Percentiles rank a stretch among this genome's conserved stretches.
Evolutionary conservation across 768 basidiomycete genomes (phyloP).

Genomic region (Boletus vinaceobasis): DNA sequence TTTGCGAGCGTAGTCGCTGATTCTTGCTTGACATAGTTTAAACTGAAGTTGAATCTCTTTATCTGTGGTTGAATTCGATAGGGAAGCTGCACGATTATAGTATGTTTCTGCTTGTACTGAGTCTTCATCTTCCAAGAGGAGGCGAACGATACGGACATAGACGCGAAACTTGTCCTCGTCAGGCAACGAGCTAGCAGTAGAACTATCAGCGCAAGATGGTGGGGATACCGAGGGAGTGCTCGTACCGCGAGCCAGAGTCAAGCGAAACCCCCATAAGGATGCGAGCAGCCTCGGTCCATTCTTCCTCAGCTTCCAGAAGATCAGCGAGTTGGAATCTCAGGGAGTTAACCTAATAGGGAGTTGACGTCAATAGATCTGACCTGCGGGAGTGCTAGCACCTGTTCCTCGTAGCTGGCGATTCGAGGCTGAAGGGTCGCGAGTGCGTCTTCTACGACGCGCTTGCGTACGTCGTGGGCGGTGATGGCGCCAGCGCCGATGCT

Average conservation of each 20-base stretch:
- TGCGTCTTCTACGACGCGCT: slow-evolving; percentile 73
- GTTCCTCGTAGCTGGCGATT: slow-evolving; percentile 92
- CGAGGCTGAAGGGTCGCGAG: slow-evolving; percentile 69
- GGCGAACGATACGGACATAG: slow-evolving; percentile 91
- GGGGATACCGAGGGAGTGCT: not conserved
- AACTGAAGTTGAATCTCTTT: slow-evolving; percentile 78
- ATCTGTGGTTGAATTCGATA: slow-evolving; percentile 77
- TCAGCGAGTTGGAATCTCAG: slow-evolving; percentile 89
- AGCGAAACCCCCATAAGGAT: slow-evolving; percentile 91
- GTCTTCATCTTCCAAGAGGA: slow-evolving; percentile 94
- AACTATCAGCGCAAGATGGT: slow-evolving; percentile 1
- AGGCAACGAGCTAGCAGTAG: slow-evolving; percentile 46
- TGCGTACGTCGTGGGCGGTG: slow-evolving; percentile 54
- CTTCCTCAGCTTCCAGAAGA: slow-evolving; percentile 83
- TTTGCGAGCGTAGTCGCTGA: slow-evolving; percentile 87
- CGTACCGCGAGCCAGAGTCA: slow-evolving; percentile 83
- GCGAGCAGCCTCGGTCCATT: slow-evolving; percentile 90
- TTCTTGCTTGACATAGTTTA: slow-evolving; percentile 91
- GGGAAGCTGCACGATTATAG: slow-evolving; percentile 91
- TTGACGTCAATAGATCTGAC: slow-evolving; percentile 6
- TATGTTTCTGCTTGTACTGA: slow-evolving; percentile 97
- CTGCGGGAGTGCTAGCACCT: slow-evolving; percentile 50
- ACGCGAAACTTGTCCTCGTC: slow-evolving; percentile 87
- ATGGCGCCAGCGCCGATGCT: slow-evolving; percentile 55
- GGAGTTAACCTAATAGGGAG: slow-evolving; percentile 60